A percentile compares a stretch with the other conserved stretches of the same genome.
Conservation (phyloP, 441 rosid species). For the Breynia disticha region DNA sequence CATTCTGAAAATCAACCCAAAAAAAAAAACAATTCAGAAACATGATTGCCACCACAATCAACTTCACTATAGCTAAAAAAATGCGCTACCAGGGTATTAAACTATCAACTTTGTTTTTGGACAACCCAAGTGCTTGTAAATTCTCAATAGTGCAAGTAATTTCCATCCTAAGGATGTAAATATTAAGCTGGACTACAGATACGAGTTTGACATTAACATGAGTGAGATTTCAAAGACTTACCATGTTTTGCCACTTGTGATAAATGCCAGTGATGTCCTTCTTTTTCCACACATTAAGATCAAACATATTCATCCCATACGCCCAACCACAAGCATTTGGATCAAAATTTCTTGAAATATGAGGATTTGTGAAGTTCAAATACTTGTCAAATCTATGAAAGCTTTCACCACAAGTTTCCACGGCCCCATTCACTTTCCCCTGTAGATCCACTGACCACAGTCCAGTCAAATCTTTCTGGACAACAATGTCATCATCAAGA, state of each 20-base stretch:
- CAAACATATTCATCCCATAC: constrained; percentile 95
- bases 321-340: constrained; percentile 99
- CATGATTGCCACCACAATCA: no score
- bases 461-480: constrained; percentile 86
- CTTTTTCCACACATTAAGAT: constrained; percentile 82
- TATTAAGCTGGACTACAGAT: no score
- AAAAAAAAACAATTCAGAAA: constrained; percentile 4
- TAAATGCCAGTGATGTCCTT: constrained; percentile 93
- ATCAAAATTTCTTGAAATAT: constrained; percentile 74
- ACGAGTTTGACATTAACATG: not conserved
- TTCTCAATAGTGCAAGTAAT: no score
- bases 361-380: constrained; percentile 83
- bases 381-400: constrained; percentile 95
- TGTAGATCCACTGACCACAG: constrained; percentile 72
- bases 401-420: constrained; percentile 96
- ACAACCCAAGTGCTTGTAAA: no score
- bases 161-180: no score
- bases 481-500: constrained; percentile 93
- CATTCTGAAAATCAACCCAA: constrained; percentile 41
- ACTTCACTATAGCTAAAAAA: no score
- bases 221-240: constrained; percentile 21
- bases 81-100: no score
- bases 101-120: no score
- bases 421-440: constrained; percentile 98
- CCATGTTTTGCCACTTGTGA: constrained; percentile 98